phyloP scores from a whole-genome alignment of 176 grass and related monocot genomes.

The Hyparrhenia diplandra region DNA sequence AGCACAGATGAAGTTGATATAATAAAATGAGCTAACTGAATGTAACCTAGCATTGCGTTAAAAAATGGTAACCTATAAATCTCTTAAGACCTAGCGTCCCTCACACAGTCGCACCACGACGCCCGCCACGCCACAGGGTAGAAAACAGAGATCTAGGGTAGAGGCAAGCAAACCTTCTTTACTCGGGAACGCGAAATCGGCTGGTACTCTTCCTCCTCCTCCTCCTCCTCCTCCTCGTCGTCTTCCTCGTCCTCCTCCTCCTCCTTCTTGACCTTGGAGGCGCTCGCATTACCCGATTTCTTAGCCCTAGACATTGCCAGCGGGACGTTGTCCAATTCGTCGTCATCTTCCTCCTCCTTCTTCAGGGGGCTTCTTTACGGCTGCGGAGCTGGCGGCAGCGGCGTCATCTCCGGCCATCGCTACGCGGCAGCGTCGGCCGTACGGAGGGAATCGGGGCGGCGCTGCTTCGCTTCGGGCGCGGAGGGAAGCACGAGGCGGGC shows the following conservation, averaged over 20 bases:
- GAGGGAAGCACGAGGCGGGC: no score
- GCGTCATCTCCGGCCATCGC: conserved; percentile 37
- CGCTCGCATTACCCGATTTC: conserved; percentile 24
- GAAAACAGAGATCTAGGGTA: background rate
- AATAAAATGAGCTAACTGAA: background rate
- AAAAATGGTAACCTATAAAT: background rate
- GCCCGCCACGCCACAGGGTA: background rate
- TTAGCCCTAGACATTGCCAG: conserved; percentile 30
- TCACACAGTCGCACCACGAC: background rate
- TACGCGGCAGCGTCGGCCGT: background rate
- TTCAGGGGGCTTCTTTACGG: background rate
- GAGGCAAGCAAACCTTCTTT: conserved; percentile 31
- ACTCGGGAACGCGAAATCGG: conserved; percentile 19
- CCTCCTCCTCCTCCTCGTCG: no score
- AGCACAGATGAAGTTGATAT: background rate
- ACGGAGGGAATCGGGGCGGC: no score
- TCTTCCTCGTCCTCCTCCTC: background rate
- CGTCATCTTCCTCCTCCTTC: background rate
- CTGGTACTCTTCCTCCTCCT: background rate
- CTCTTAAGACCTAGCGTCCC: background rate
- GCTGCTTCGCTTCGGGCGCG: no score
- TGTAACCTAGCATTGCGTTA: no score
- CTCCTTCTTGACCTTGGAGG: conserved; percentile 28
- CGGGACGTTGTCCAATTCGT: conserved; percentile 2
- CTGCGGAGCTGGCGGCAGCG: no score